A percentile compares a stretch with the other conserved stretches of the same genome.
These are phyloP conservation scores for Leonotis leonurus DNA, from an alignment of 257 asterid species.

Conservation along the genomic window DNA sequence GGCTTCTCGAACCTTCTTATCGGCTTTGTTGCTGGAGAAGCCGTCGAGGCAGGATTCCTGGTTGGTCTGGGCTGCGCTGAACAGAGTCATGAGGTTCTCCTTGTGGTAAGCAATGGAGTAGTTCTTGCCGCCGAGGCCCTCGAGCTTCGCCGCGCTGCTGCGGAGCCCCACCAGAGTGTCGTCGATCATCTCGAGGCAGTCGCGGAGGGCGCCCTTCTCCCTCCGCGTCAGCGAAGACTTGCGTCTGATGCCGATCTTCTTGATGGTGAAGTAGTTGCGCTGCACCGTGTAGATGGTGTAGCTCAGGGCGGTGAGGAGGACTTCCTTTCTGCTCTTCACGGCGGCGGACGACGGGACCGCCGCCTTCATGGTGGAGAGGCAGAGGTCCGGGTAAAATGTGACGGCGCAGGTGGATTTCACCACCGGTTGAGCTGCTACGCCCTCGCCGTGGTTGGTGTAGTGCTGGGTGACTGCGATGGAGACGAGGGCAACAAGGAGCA, in stretches of 20 bases:
- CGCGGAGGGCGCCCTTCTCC: conserved; percentile 39
- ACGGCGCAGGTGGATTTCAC: conserved; percentile 52
- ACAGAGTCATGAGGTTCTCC: conserved; percentile 27
- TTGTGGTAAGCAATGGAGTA: conserved; percentile 30
- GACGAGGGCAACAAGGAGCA: not conserved
- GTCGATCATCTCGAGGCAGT: too few relatives aligned
- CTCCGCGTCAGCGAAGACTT: too few relatives aligned
- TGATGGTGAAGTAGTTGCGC: conserved; percentile 40
- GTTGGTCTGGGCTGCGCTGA: conserved; percentile 62
- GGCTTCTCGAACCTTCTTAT: conserved; percentile 26
- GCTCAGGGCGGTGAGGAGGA: conserved; percentile 43
- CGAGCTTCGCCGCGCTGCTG: conserved; percentile 19
- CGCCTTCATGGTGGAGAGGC: conserved; percentile 40
- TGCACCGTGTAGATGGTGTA: conserved; percentile 45
- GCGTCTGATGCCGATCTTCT: conserved; percentile 36
- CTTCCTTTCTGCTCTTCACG: conserved; percentile 38
- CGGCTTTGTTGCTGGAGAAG: conserved; percentile 46
- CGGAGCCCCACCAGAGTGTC: too few relatives aligned
- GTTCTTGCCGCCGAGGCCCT: conserved; percentile 24
- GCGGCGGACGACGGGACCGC: conserved; percentile 11
- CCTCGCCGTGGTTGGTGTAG: not conserved
- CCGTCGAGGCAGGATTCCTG: too few relatives aligned
- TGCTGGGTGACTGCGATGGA: conserved; percentile 5
- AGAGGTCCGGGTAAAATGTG: conserved; percentile 58
- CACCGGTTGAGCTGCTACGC: conserved; percentile 22